Base-by-base conservation (phyloP, 768 basidiomycete genomes). In the Suillus luteus region DNA sequence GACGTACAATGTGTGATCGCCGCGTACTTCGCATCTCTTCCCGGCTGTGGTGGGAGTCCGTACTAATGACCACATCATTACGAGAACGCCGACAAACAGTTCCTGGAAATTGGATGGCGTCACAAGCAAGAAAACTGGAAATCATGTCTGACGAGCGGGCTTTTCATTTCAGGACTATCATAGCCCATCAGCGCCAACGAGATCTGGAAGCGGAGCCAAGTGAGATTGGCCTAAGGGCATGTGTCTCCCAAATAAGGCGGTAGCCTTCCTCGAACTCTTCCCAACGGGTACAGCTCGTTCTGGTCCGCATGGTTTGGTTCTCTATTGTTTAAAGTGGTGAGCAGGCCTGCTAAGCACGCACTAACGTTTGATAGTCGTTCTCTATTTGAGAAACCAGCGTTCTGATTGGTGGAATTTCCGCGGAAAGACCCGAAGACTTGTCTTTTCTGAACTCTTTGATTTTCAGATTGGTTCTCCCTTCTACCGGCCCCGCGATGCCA, bases 1-100 rank as follows among this genome's bases (percentile, higher is more conserved):
- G 72, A 68, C 75, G 67, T 73, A 66, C 68, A 72, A 59, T 64
- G 70, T 76, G 66, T 75, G 75, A 75, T 75, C 75, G 76, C 75
- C 75, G 75, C 71, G 74, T 72, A 49, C 68, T 74, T 76, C 71
- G 68, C 63, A 49, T 60, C 60, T 60, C 68, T 75, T 62, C 62
- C 73, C 75, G 74, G 68, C 68, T 64, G 68, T 67, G 67, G 61
- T 64, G 68, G 65, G 69, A 58, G 73, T 61, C 70, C 75, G 72
- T 61, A 55, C 66, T 65, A 67, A 66, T 72, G 74, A 76, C 74
- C 68, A 71, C 74, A 71, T 62, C 68, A 70, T 75, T 75, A 75
- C 75, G 76, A 77, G 65, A 75, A 68, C 72, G 27, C 57, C 57
- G 57, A 58, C 52, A 54, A 58, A 40, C 40, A 43, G 37, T 24